These are phyloP conservation scores for Dryas octopetala DNA, from an alignment of 306 rosid genomes.

Conservation along the genomic window DNA sequence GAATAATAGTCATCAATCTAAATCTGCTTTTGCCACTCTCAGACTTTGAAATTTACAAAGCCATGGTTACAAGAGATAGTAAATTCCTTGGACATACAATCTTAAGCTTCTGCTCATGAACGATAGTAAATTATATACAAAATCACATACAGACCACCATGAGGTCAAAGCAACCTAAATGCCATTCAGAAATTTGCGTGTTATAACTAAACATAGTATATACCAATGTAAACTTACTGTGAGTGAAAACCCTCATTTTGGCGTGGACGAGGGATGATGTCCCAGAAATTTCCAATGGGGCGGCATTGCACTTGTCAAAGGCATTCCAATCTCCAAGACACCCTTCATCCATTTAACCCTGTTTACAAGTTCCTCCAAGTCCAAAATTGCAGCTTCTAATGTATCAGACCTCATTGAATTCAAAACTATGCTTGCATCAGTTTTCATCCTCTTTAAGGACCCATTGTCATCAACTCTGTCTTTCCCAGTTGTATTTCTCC, in stretches of 20 bases:
- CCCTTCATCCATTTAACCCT: constrained; percentile 66
- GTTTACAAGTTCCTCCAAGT: constrained; percentile 77
- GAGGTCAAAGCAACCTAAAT: too few relatives aligned
- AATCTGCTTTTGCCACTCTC: neutral
- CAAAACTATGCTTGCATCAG: constrained; percentile 29
- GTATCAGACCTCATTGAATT: constrained; percentile 49
- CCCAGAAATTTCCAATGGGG: constrained; percentile 58
- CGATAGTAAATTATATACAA: too few relatives aligned
- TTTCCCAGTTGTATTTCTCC: constrained; percentile 19
- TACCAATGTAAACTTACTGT: constrained; percentile 21
- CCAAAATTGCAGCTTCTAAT: constrained; percentile 59
- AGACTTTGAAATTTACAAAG: neutral
- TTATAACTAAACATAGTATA: too few relatives aligned
- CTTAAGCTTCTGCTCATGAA: neutral
- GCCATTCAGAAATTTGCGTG: too few relatives aligned
- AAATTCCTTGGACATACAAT: neutral
- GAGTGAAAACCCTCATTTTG: constrained; percentile 25
- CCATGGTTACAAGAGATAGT: neutral
- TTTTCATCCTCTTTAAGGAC: constrained; percentile 44
- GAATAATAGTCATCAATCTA: neutral
- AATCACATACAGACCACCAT: too few relatives aligned
- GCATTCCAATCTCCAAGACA: constrained; percentile 44
- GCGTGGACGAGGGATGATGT: constrained; percentile 34
- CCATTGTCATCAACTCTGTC: constrained; percentile 23
- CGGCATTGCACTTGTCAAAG: constrained; percentile 31